Evolutionary conservation across 208 protist genomes (phyloP), one percentile per base, ranked within the genome.

Genomic region (Trypanosoma vivax): DNA sequence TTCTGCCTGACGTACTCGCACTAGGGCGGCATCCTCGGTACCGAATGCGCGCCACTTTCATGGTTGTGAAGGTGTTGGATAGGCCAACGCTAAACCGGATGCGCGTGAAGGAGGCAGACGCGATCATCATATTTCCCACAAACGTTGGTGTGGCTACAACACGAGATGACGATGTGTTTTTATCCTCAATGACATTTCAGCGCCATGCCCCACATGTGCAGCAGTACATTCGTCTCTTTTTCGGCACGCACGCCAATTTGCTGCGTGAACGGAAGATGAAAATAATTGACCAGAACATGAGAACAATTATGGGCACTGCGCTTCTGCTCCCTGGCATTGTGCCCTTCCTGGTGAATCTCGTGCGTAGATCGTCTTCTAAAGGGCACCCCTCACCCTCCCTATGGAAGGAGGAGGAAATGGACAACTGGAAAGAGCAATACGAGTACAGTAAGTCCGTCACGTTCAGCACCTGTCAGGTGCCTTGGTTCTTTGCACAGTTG

Each of bases 301-400:
- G 86, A 58, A 82, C 73, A 50, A 82, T 93, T 42, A 83, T 93
- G 76, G 76, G 79, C 3, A 81, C 66, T 19, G 73, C 86, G 9
- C 61, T 93, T 30, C 63, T 93, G 39, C 66, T 93, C 13, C 86
- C 86, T 2, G 86, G 86, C 4, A 76, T 93, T 23, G 61, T 85
- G 2, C 86, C 86, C 0, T 93, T 93, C 56, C 61, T 93, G 25
- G 86, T 93, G 24, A 93, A 93, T 50, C 53, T 93, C 14, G 75
- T 90, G 16, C 79, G 82, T 10, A 88, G 69, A 3, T 75, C 86
- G 5, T 85, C 74, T 53, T 66, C 71, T 3, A 35, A 66, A 13
- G 80, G 80, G 2, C 55, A 40, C 50, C 73, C 83, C 42, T 73
- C 80, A 28, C 37, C 65, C 13, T 46, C 62, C 16, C 47, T 88